Conservation (phyloP, 805 yeast species). For the Monosporozyma servazzii region DNA sequence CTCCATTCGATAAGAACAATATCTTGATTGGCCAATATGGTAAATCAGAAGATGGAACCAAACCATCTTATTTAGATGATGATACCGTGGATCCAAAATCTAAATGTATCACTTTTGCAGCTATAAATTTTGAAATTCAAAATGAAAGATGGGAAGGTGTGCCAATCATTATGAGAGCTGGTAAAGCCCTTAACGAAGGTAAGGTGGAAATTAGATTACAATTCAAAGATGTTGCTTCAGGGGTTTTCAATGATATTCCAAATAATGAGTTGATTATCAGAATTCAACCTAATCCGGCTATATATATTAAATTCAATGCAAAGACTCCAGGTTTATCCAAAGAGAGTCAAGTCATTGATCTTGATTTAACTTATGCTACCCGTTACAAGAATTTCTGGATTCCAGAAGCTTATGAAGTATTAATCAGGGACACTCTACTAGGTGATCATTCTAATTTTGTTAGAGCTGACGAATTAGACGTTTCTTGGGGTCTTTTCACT, state of each 20-base stretch:
- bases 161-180: constrained; percentile 91
- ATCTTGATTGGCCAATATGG: constrained; percentile 82
- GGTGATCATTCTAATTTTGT: constrained; percentile 97
- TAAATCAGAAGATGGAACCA: constrained; percentile 73
- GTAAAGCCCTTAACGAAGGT: constrained; percentile 91
- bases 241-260: constrained; percentile 71
- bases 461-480: constrained; percentile 93
- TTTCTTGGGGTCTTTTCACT: constrained; percentile 88
- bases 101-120: constrained; percentile 88
- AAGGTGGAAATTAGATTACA: constrained; percentile 94
- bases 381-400: constrained; percentile 86
- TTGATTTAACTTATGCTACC: constrained; percentile 75
- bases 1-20: constrained; percentile 54
- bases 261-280: constrained; percentile 91
- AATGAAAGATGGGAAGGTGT: constrained; percentile 99
- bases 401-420: constrained; percentile 96
- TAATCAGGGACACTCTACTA: constrained; percentile 78
- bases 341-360: constrained; percentile 74
- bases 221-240: constrained; percentile 76
- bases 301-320: constrained; percentile 85
- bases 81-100: constrained; percentile 76
- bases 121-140: constrained; percentile 63
- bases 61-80: constrained; percentile 89
- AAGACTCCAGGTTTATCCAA: constrained; percentile 89
- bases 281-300: constrained; percentile 90